Percentiles rank a stretch among this genome's conserved stretches.
phyloP scores from a whole-genome alignment of 495 filamentous ascomycete species.

The Tuber calosporum region DNA sequence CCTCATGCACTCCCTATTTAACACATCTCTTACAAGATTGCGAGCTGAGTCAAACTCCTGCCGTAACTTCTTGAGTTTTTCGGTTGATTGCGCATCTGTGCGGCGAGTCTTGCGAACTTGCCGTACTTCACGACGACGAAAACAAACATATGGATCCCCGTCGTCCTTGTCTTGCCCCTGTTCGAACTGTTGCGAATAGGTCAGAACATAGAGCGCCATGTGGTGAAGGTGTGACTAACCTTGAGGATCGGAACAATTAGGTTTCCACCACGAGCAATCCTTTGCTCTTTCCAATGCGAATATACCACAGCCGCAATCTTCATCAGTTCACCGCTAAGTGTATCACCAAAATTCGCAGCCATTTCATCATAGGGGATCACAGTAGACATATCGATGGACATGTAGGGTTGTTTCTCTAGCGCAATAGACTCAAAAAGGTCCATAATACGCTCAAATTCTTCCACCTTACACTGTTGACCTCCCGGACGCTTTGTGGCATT shows the following conservation, averaged over 20 bases:
- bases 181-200: slow-evolving; percentile 57
- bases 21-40: slow-evolving; percentile 66
- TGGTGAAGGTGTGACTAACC: slow-evolving; percentile 43
- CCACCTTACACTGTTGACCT: slow-evolving; percentile 63
- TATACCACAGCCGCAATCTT: slow-evolving; percentile 79
- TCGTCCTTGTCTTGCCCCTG: slow-evolving; percentile 89
- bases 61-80: slow-evolving; percentile 85
- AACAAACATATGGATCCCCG: slow-evolving; percentile 94
- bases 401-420: slow-evolving; percentile 72
- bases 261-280: slow-evolving; percentile 58
- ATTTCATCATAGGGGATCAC: slow-evolving; percentile 74
- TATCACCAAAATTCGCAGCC: slow-evolving; percentile 65
- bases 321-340: slow-evolving; percentile 58
- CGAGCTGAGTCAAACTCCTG: slow-evolving; percentile 87
- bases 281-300: slow-evolving; percentile 76
- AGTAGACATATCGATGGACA: slow-evolving; percentile 74
- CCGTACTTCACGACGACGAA: slow-evolving; percentile 89
- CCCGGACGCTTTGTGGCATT: slow-evolving; percentile 62
- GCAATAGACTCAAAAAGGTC: slow-evolving; percentile 86
- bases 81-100: slow-evolving; percentile 83
- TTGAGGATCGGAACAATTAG: slow-evolving; percentile 68
- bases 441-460: slow-evolving; percentile 91
- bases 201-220: slow-evolving; percentile 2
- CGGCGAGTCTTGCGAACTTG: slow-evolving; percentile 91
- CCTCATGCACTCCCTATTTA: slow-evolving; percentile 68